Base-by-base conservation (phyloP, 2,329 filamentous ascomycete species). In the Tothia fuscella region DNA sequence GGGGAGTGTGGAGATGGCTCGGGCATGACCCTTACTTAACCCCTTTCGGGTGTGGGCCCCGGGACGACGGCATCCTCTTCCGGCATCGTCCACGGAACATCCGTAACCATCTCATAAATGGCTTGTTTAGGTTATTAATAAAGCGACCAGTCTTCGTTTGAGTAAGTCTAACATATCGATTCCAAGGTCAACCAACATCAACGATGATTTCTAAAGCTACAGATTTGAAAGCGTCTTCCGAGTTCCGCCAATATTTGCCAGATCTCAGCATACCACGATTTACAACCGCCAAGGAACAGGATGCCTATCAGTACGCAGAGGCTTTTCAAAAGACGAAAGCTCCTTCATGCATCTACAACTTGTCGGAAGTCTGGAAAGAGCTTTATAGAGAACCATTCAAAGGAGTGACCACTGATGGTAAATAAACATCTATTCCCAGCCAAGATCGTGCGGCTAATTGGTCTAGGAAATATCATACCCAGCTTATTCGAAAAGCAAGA, bases 381-480 rank as follows among this genome's bases (percentile, higher is more conserved):
- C 46, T 63, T 9, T 53, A 58, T 12, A 52, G 74, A 42, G 79
- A 84, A 58, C 80, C 82, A 0, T 86, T 75, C 56, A 76, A 72
- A 51, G 82, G 82, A 19, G 65, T 87, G 16, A 85, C 82, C 0
- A 75, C 59, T 9, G 78, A 86, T 48, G 82, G 80, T 69, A 44
- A 17, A 19, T n/a, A 32, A 3, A 38, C 33, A n/a, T n/a, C 10
- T 30, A 12, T 29, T 38, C 35, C 9, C 30, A 38, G 13, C 21
- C 12, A 10, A 9, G 35, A 13, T n/a, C n/a, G n/a, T n/a, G n/a
- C n/a, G n/a, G n/a, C n/a, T n/a, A n/a, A n/a, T n/a, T n/a, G n/a
- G 10, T 2, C 7, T 42, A 75, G 71, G 72, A 16, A 63, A 51
- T 4, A 63, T 80, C 1, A 66, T 61, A 14, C 63, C 65, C 0